Conservation (phyloP, 2,329 filamentous ascomycete species). For the Botrytis deweyae region DNA sequence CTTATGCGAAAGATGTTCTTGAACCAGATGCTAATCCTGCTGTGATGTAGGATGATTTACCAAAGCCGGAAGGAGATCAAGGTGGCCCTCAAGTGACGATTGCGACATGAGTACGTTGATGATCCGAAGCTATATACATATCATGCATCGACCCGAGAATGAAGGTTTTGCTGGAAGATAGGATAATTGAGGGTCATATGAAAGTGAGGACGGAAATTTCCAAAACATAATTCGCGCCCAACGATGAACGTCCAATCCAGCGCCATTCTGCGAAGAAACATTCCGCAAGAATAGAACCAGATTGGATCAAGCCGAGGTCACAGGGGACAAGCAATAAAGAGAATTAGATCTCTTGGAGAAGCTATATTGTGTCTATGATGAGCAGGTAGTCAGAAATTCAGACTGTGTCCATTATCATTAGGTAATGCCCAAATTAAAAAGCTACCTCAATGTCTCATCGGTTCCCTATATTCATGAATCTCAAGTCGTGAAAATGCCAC, state of each 20-base stretch:
- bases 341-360: not conserved
- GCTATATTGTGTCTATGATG: not conserved
- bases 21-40: slow-evolving; percentile 19
- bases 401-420: not conserved
- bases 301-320: not conserved
- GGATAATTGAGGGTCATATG: not conserved
- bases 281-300: slow-evolving; percentile 2
- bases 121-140: not conserved
- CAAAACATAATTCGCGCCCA: not conserved
- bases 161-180: not conserved
- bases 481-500: slow-evolving; percentile 5
- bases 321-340: not conserved
- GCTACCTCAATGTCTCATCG: not conserved
- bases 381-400: not conserved
- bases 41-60: slow-evolving; percentile 49
- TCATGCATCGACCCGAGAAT: not conserved
- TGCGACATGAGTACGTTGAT: slow-evolving; percentile 20
- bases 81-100: slow-evolving; percentile 25
- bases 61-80: slow-evolving; percentile 41
- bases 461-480: not conserved
- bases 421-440: not conserved
- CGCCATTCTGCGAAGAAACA: slow-evolving; percentile 7
- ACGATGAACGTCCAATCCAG: not conserved
- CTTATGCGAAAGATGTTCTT: not conserved
- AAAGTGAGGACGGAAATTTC: not conserved